phyloP scores from a whole-genome alignment of 352 stramenopile genomes.

The Phytophthora citricola region DNA sequence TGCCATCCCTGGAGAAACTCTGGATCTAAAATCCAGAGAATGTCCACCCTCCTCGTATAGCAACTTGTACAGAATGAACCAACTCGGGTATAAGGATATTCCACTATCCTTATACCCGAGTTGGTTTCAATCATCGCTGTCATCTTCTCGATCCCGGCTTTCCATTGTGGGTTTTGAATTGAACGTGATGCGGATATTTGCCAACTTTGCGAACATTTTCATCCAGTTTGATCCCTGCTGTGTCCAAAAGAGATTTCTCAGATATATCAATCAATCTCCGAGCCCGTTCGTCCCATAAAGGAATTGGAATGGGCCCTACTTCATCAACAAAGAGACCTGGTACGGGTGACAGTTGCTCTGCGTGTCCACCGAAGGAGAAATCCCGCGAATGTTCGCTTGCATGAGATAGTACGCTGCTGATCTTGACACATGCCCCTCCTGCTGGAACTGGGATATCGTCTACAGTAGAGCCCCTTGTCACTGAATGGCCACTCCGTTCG shows the following conservation, averaged over 20 bases:
- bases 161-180: constrained; percentile 24
- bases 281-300: constrained; percentile 6
- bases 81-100: too few species aligned
- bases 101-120: constrained; percentile 16
- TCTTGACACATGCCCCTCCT: not conserved
- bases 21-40: constrained; percentile 3
- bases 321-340: constrained; percentile 24
- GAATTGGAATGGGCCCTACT: constrained; percentile 25
- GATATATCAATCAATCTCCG: constrained; percentile 12
- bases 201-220: constrained; percentile 34
- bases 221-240: constrained; percentile 18
- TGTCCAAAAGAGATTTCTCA: constrained; percentile 37
- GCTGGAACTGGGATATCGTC: not conserved
- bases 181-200: constrained; percentile 17
- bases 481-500: not conserved
- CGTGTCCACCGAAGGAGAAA: constrained; percentile 19
- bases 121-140: not conserved
- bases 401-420: constrained; percentile 23
- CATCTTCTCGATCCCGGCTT: constrained; percentile 11
- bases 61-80: constrained; percentile 46
- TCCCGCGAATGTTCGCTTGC: constrained; percentile 2
- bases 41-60: constrained; percentile 51
- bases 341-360: constrained; percentile 5
- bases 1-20: too few species aligned
- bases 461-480: not conserved